phyloP scores from a whole-genome alignment of 1,284 basidiomycete species.

The Moesziomyces aphidis region DNA sequence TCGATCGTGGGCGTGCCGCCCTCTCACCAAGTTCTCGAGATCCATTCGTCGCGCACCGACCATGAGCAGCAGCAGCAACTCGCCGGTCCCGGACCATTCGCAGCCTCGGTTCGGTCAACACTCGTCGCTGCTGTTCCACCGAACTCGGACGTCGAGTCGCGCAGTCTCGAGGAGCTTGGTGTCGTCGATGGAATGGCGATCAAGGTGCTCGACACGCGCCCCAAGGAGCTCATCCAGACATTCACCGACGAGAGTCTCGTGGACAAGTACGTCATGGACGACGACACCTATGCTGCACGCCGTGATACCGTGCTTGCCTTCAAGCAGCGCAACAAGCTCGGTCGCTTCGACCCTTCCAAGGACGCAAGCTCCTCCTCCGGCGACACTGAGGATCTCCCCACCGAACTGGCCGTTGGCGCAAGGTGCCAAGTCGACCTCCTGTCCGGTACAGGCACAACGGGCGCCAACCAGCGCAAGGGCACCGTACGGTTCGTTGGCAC shows the following conservation, averaged over 20 bases:
- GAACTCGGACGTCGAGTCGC: slow-evolving; percentile 75
- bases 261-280: slow-evolving; percentile 90
- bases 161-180: slow-evolving; percentile 79
- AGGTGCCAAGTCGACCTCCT: slow-evolving; percentile 83
- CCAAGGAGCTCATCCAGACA: slow-evolving; percentile 77
- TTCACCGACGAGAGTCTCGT: slow-evolving; percentile 86
- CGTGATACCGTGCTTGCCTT: slow-evolving; percentile 87
- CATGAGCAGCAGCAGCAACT: slow-evolving; percentile 46
- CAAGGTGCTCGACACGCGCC: slow-evolving; percentile 72
- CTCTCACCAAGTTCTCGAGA: slow-evolving; percentile 62
- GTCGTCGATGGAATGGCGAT: slow-evolving; percentile 78
- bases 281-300: slow-evolving; percentile 80
- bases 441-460: slow-evolving; percentile 47
- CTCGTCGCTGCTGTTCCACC: slow-evolving; percentile 71
- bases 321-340: slow-evolving; percentile 88
- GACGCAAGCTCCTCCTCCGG: slow-evolving; percentile 60
- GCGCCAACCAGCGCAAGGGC: slow-evolving; percentile 75
- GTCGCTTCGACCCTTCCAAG: slow-evolving; percentile 77
- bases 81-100: slow-evolving; percentile 18
- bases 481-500: slow-evolving; percentile 85
- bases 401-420: slow-evolving; percentile 75
- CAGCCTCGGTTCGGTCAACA: slow-evolving; percentile 69
- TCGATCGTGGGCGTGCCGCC: slow-evolving; percentile 86
- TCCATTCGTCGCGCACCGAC: slow-evolving; percentile 71
- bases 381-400: slow-evolving; percentile 35